phyloP scores from a whole-genome alignment of 2,329 filamentous ascomycete genomes.

The Coccinonectria pachysandricola region DNA sequence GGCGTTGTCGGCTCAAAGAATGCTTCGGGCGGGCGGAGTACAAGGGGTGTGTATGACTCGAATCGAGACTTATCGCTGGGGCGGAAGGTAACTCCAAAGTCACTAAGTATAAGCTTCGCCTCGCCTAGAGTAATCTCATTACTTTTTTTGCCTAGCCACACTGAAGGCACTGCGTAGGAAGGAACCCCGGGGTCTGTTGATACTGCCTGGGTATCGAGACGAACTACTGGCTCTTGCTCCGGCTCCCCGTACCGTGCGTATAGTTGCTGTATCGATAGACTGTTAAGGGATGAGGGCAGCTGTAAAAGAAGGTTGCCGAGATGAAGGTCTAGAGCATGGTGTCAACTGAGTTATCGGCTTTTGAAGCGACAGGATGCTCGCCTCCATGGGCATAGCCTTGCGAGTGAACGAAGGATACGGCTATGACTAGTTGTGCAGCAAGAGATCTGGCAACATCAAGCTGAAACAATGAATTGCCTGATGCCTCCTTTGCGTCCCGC shows the following conservation, averaged over 20 bases:
- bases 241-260: conserved; percentile 17
- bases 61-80: conserved; percentile 11
- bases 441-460: conserved; percentile 18
- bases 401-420: conserved; percentile 20
- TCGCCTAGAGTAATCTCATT: conserved; percentile 19
- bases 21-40: conserved; percentile 23
- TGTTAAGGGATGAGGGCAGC: conserved; percentile 10
- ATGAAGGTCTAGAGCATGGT: conserved; percentile 22
- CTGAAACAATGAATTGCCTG: conserved; percentile 11
- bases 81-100: conserved; percentile 28
- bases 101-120: conserved; percentile 15
- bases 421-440: conserved; percentile 20
- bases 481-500: conserved; percentile 11
- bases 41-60: conserved; percentile 21
- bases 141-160: conserved; percentile 25
- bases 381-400: conserved; percentile 24
- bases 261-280: conserved; percentile 13
- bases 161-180: conserved; percentile 17
- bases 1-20: conserved; percentile 24
- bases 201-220: conserved; percentile 10
- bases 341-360: too few species aligned
- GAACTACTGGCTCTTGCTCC: conserved; percentile 12
- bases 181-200: conserved; percentile 21
- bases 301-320: conserved; percentile 25
- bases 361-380: conserved; percentile 5